Conservation (phyloP, 768 basidiomycete species). For the Tremella fuciformis region DNA sequence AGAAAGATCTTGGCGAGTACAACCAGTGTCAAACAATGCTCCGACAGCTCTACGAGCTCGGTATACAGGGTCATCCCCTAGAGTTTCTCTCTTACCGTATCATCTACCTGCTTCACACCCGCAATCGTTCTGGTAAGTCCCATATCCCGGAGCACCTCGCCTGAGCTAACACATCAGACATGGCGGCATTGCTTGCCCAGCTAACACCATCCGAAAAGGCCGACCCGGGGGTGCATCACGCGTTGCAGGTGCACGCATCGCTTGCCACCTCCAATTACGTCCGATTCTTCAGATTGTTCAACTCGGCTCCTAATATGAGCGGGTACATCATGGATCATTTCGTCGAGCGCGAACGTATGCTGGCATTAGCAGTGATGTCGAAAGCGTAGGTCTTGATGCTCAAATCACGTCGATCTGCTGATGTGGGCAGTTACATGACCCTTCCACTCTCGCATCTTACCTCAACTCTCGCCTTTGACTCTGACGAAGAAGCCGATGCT, state of each 20-base stretch:
- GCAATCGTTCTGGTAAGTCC: conserved; percentile 80
- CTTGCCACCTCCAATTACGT: conserved; percentile 92
- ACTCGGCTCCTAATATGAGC: conserved; percentile 89
- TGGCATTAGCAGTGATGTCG: conserved; percentile 81
- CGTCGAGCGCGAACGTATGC: conserved; percentile 81
- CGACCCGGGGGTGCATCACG: conserved; percentile 76
- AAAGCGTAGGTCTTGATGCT: conserved; percentile 70
- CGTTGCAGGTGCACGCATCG: conserved; percentile 82
- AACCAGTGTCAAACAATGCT: conserved; percentile 94
- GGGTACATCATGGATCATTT: conserved; percentile 99
- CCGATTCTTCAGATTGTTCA: conserved; percentile 78
- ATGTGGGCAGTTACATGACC: conserved; percentile 69
- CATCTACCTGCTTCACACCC: conserved; percentile 88
- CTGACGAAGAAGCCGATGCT: conserved; percentile 60
- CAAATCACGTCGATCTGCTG: not conserved
- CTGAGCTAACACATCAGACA: conserved; percentile 59
- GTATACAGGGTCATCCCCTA: conserved; percentile 84
- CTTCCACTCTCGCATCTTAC: conserved; percentile 73
- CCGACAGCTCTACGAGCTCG: conserved; percentile 85
- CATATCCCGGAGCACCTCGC: no score
- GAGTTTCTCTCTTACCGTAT: conserved; percentile 98
- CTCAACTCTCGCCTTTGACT: conserved; percentile 80
- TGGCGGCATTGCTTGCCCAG: conserved; percentile 95
- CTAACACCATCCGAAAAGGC: conserved; percentile 89
- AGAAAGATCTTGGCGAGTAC: conserved; percentile 98